Percentiles rank a stretch among this genome's conserved stretches.
These are phyloP conservation scores for Byssoonygena ceratinophila DNA, from an alignment of 2,329 filamentous ascomycete species.

Conservation along the genomic window DNA sequence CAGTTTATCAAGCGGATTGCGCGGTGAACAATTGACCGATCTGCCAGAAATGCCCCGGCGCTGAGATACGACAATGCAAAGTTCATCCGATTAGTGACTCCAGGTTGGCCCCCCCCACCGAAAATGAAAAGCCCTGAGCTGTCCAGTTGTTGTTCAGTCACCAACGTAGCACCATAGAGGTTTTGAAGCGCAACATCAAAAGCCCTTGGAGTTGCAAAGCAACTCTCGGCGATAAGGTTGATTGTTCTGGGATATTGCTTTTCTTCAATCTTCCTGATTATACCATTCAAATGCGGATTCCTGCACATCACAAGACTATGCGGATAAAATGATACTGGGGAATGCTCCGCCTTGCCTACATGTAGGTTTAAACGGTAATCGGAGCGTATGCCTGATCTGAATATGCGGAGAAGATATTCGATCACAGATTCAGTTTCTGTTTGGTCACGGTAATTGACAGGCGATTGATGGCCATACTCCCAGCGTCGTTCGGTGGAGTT, in stretches of 20 bases:
- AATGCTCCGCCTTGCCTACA: slow-evolving; percentile 17
- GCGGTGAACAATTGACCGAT: slow-evolving; percentile 19
- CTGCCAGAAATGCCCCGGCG: slow-evolving; percentile 25
- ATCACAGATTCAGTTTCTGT: neutral
- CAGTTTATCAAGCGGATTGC: slow-evolving; percentile 22
- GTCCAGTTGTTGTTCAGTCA: slow-evolving; percentile 16
- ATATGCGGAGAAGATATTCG: slow-evolving; percentile 15
- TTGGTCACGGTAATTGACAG: neutral
- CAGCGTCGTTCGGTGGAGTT: neutral
- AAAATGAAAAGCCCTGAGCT: no score
- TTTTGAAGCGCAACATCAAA: slow-evolving; percentile 23
- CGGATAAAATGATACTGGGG: slow-evolving; percentile 15
- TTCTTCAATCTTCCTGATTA: slow-evolving; percentile 15
- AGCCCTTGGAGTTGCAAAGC: slow-evolving; percentile 20
- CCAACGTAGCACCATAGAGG: slow-evolving; percentile 22
- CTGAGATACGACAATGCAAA: slow-evolving; percentile 26
- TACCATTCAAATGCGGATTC: slow-evolving; percentile 19
- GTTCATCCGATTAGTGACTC: slow-evolving; percentile 21
- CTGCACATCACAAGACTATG: slow-evolving; percentile 22
- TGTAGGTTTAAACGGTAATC: slow-evolving; percentile 21
- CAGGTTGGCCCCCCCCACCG: no score
- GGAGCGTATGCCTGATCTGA: slow-evolving; percentile 15
- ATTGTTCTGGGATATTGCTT: slow-evolving; percentile 12
- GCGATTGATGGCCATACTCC: neutral
- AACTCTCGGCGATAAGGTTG: slow-evolving; percentile 17